Evolutionary conservation across 345 rosid genomes (phyloP).

Genomic region (Hibiscus trionum): DNA sequence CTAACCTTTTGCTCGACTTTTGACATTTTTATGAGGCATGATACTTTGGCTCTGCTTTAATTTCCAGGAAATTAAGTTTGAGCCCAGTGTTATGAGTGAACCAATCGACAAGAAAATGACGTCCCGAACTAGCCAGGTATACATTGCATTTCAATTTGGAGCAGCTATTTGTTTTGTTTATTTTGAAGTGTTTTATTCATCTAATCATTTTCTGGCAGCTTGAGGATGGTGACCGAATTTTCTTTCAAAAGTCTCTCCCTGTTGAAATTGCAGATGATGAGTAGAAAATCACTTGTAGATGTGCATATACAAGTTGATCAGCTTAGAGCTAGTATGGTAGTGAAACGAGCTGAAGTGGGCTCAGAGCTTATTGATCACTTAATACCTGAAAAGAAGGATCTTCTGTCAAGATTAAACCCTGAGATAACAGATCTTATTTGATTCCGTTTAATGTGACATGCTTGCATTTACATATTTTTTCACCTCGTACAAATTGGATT

Average conservation of each 20-base stretch:
- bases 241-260: conserved; percentile 50
- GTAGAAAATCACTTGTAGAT: conserved; percentile 55
- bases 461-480: neutral
- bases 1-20: neutral
- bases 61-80: conserved; percentile 62
- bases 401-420: conserved; percentile 59
- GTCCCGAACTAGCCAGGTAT: conserved; percentile 37
- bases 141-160: neutral
- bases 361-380: conserved; percentile 85
- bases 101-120: conserved; percentile 15
- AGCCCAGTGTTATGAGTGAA: conserved; percentile 61
- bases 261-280: conserved; percentile 17
- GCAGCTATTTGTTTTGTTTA: neutral
- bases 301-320: conserved; percentile 67
- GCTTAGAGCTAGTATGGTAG: conserved; percentile 59
- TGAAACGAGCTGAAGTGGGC: conserved; percentile 81
- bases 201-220: conserved; percentile 31
- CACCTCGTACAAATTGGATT: too few species aligned
- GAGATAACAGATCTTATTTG: conserved; percentile 6
- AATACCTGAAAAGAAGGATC: conserved; percentile 66
- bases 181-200: neutral
- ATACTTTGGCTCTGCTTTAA: conserved; percentile 4
- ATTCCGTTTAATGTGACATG: conserved; percentile 9
- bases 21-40: neutral
- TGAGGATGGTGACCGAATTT: conserved; percentile 70